A percentile compares a stretch with the other conserved stretches of the same genome.
Evolutionary conservation across 176 grass and related monocot genomes (phyloP).

Genomic region (Eragrostis curvula): DNA sequence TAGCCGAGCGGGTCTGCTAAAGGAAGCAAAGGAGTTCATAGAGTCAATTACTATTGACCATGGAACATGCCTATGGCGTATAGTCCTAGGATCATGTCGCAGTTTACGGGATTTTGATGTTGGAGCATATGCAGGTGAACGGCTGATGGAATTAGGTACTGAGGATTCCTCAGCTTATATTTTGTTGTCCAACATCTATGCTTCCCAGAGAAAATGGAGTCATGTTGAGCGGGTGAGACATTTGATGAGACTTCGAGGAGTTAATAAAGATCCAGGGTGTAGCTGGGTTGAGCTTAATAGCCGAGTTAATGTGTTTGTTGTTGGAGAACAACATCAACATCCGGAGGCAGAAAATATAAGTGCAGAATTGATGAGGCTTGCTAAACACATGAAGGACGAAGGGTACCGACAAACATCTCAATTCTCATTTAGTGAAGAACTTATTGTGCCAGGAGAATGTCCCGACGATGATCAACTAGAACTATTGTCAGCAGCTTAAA

Average conservation of each 20-base stretch:
- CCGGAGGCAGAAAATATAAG: constrained; percentile 55
- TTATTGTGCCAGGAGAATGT: background rate
- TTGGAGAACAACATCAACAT: constrained; percentile 62
- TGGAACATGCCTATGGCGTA: constrained; percentile 75
- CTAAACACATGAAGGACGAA: constrained; percentile 78
- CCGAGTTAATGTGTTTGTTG: constrained; percentile 79
- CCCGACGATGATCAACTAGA: constrained; percentile 45
- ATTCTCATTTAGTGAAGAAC: constrained; percentile 29
- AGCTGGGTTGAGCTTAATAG: constrained; percentile 77
- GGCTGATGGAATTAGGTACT: constrained; percentile 56
- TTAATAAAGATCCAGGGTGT: constrained; percentile 75
- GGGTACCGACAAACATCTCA: constrained; percentile 43
- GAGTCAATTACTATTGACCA: constrained; percentile 68
- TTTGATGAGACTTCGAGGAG: constrained; percentile 68
- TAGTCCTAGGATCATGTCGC: constrained; percentile 72
- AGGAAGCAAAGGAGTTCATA: constrained; percentile 77
- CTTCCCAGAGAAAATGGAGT: constrained; percentile 59
- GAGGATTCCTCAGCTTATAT: constrained; percentile 74
- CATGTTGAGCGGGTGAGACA: constrained; percentile 72
- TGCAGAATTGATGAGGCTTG: constrained; percentile 60
- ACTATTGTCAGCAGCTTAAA: constrained; percentile 18
- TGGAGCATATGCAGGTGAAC: constrained; percentile 75
- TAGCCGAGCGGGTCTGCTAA: constrained; percentile 61
- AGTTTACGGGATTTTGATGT: constrained; percentile 53
- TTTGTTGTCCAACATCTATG: constrained; percentile 82